Evolutionary conservation across 2,329 filamentous ascomycete genomes (phyloP), one percentile per base, ranked within the genome.

Genomic region (Tolypocladium pustulatum): DNA sequence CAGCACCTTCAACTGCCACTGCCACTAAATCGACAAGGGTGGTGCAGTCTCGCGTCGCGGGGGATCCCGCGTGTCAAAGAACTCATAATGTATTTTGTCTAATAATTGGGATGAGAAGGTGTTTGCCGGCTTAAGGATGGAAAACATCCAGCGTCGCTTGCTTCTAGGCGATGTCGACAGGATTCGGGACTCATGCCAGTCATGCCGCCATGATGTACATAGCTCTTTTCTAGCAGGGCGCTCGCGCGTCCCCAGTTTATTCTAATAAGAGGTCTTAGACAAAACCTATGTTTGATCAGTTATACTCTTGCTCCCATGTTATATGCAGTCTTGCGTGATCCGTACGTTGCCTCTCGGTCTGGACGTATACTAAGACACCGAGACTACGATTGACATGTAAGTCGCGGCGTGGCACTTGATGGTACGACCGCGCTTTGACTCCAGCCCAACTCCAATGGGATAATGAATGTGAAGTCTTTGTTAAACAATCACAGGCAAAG

Each of bases 1-100:
- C 58, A 59, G 59, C 59, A 65, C 63, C 43, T 73, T 72, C 63
- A 60, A 69, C 65, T 73, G 70, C 65, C 64, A 67, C 65, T 73
- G 71, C 66, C 57, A 61, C 56, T 70, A 67, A 65, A 56, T 54
- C 46, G 10, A 9, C 15, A 3, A 9, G 9, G 2, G 7, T 30
- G 13, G 46, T 5, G 46, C 46, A 32, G 46, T n/a, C 8, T 32
- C 46, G 27, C 27, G 46, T 32, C 46, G 46, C 27, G 15, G 38
- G 38, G 20, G n/a, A n/a, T 41, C 8, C 38, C 9, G 38, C 8
- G 20, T 20, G 6, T 41, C 7, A 20, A 20, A 41, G 38, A 6
- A 20, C 37, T 38, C 37, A 6, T 27, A 57, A 53, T 34, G 41
- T 59, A 41, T 34, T 52, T 52, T 34, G 3, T 55, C 17, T 55